phyloP scores from a whole-genome alignment of 2,329 filamentous ascomycete genomes.

The Pseudofabraea citricarpa region DNA sequence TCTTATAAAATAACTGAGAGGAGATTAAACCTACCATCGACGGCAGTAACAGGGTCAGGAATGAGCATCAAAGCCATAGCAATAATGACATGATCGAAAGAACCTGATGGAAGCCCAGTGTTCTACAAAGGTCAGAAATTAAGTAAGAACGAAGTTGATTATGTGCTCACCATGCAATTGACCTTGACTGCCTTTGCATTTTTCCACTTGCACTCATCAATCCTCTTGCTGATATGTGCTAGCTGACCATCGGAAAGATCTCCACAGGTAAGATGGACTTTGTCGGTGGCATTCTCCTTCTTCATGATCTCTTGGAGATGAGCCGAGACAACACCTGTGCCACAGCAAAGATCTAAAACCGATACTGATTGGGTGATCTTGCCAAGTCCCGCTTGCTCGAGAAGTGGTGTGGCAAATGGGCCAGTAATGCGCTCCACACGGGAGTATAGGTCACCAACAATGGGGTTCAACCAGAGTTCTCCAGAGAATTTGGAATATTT shows the following conservation, averaged over 20 bases:
- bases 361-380: neutral
- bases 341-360: constrained; percentile 8
- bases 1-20: neutral
- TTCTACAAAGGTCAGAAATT: constrained; percentile 1
- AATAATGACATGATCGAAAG: constrained; percentile 3
- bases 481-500: constrained; percentile 4
- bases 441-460: constrained; percentile 4
- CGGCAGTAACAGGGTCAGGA: constrained; percentile 2
- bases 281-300: constrained; percentile 54
- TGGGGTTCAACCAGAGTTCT: constrained; percentile 4
- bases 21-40: neutral
- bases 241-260: constrained; percentile 7
- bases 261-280: constrained; percentile 56
- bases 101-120: constrained; percentile 1
- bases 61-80: constrained; percentile 7
- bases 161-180: constrained; percentile 1
- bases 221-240: constrained; percentile 5
- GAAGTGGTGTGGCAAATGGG: constrained; percentile 7
- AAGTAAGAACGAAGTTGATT: no score
- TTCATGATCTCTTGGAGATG: constrained; percentile 53
- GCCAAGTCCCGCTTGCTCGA: constrained; percentile 4
- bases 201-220: constrained; percentile 4
- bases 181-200: constrained; percentile 1
- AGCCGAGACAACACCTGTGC: constrained; percentile 3
- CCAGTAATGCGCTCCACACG: constrained; percentile 5